These are phyloP conservation scores for Pseudodiploospora longispora DNA, from an alignment of 2,329 filamentous ascomycete species.

Conservation along the genomic window DNA sequence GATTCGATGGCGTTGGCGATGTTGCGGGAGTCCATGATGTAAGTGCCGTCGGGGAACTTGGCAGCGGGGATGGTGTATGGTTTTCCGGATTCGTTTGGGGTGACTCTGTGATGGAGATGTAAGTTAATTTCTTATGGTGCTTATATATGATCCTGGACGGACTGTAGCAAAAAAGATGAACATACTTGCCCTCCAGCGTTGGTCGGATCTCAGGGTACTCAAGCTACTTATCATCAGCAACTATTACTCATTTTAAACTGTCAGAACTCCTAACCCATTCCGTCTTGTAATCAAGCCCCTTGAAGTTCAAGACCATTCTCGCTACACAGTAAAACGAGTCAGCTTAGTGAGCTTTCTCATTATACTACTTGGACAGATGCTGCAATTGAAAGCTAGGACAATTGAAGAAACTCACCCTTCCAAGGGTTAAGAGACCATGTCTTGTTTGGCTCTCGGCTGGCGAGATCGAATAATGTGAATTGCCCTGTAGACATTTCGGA, in stretches of 20 bases:
- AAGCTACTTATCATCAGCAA: slow-evolving; percentile 23
- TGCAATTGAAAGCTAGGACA: neutral
- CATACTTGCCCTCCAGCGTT: slow-evolving; percentile 46
- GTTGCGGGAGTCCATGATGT: slow-evolving; percentile 54
- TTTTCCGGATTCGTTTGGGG: slow-evolving; percentile 5
- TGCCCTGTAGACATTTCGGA: slow-evolving; percentile 22
- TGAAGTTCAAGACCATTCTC: slow-evolving; percentile 59
- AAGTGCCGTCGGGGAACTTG: slow-evolving; percentile 45
- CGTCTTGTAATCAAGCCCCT: slow-evolving; percentile 58
- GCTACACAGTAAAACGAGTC: slow-evolving; percentile 31
- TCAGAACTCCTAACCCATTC: slow-evolving; percentile 42
- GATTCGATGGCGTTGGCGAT: slow-evolving; percentile 55
- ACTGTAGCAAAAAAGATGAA: neutral
- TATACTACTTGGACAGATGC: neutral
- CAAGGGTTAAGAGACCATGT: slow-evolving; percentile 63
- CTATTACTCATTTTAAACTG: neutral
- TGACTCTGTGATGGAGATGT: slow-evolving; percentile 1
- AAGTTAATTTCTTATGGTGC: neutral
- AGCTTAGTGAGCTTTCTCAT: neutral
- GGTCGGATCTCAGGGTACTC: slow-evolving; percentile 59
- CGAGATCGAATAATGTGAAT: slow-evolving; percentile 55
- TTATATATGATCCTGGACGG: neutral
- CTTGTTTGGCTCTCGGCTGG: slow-evolving; percentile 38
- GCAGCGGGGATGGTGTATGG: slow-evolving; percentile 38
- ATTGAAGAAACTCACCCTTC: slow-evolving; percentile 45